Base-by-base conservation (phyloP, 768 basidiomycete species). In the Rhizopogon vinicolor region DNA sequence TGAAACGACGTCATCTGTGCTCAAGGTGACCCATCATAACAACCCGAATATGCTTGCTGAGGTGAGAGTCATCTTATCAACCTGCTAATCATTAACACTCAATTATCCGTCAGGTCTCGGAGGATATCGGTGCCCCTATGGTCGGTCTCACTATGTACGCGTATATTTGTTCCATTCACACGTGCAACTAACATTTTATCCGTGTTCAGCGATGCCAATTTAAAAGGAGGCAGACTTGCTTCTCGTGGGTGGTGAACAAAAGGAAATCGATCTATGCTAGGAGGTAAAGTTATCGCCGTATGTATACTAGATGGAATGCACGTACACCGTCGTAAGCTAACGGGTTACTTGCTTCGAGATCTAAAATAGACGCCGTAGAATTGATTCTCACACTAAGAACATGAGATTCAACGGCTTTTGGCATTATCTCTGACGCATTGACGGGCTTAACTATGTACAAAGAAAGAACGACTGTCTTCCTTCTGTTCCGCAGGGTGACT, bases 21-120 rank as follows among this genome's bases (percentile, higher is more conserved):
- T 8, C 37, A 53, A 89, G 87, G 86, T 88, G 12, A 98, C 96
- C 1, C 96, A 99, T 77, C 89, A 86, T 80, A 93, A 98, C 75
- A 96, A 97, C 73, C 85, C 94, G 9, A 88, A 91, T 66, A 79
- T 93, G 43, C 81, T 98, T 43, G 93, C 94, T 19, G 93, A 98
- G 74, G 85, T 92, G 67, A 40, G 66, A 46, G 48, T 42, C 16
- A 53, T 53, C 31, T 48, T 52, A 1, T 31, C 53, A 41, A 66
- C 40, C 35, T 37, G 35, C 33, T 9, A 31, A 45, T 29, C 53
- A 45, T 29, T 51, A 45, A 35, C 10, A 5, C 52, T 53, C 3
- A 43, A 13, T 39, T 56, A 18, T 28, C 29, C 41, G 43, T 57
- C 62, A 86, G 84, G 75, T 91, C 13, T 93, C 91, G 16, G 87